Conservation (phyloP, 768 basidiomycete species). For the Trametes elegans region DNA sequence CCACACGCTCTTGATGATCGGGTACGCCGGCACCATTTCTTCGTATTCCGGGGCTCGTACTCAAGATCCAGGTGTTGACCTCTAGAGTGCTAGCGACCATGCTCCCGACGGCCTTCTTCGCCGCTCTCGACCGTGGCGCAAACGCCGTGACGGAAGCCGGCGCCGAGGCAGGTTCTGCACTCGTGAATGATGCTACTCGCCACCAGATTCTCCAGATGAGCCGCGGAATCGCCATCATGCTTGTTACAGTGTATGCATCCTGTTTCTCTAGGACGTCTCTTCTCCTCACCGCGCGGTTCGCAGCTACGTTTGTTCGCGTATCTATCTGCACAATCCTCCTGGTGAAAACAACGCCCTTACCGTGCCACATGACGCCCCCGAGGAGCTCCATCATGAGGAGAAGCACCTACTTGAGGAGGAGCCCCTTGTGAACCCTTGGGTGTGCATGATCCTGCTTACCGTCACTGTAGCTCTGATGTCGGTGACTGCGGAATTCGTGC, state of each 20-base stretch:
- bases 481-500: slow-evolving; percentile 68
- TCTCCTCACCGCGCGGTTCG: no score
- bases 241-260: slow-evolving; percentile 53
- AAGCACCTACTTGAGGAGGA: slow-evolving; percentile 42
- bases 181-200: slow-evolving; percentile 45
- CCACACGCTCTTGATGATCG: slow-evolving; percentile 65
- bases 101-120: slow-evolving; percentile 67
- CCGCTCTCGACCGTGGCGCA: slow-evolving; percentile 46
- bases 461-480: slow-evolving; percentile 61
- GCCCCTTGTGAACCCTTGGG: slow-evolving; percentile 63
- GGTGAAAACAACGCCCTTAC: slow-evolving; percentile 49
- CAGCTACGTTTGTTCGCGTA: slow-evolving; percentile 65
- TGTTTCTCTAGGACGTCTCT: background rate
- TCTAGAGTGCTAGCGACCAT: slow-evolving; percentile 59
- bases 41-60: background rate
- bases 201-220: slow-evolving; percentile 57
- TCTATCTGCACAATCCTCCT: slow-evolving; percentile 71
- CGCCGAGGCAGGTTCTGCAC: slow-evolving; percentile 20
- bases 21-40: slow-evolving; percentile 38
- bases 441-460: slow-evolving; percentile 51
- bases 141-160: slow-evolving; percentile 17
- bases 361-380: slow-evolving; percentile 40
- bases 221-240: slow-evolving; percentile 60
- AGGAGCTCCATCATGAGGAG: slow-evolving; percentile 31
- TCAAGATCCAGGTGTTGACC: background rate